A percentile compares a stretch with the other conserved stretches of the same genome.
These are phyloP conservation scores for Entomortierella lignicola DNA, from an alignment of 192 early-diverging fungal genomes.

Conservation along the genomic window DNA sequence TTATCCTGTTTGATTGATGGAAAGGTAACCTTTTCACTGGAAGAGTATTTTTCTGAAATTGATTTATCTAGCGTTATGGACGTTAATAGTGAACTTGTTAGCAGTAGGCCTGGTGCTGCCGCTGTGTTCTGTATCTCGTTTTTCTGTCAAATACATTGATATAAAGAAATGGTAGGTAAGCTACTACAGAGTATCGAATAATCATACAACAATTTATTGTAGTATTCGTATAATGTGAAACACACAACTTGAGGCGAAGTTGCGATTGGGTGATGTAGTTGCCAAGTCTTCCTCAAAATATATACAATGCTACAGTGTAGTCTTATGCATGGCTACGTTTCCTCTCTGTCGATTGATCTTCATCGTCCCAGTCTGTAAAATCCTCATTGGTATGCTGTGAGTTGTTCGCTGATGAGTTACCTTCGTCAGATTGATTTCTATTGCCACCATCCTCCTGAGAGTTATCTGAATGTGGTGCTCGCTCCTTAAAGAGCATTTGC, in stretches of 20 bases:
- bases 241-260: background rate
- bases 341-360: conserved; percentile 4
- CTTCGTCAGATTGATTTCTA: conserved; percentile 19
- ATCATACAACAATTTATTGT: conserved; percentile 9
- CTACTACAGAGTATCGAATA: background rate
- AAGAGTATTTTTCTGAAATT: background rate
- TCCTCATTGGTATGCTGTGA: background rate
- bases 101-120: background rate
- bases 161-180: background rate
- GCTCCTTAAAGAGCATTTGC: conserved; percentile 50
- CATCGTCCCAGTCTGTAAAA: conserved; percentile 18
- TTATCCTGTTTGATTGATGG: background rate
- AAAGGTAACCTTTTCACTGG: background rate
- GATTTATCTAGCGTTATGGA: conserved; percentile 15
- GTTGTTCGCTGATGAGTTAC: conserved; percentile 12
- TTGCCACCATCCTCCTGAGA: background rate
- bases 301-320: background rate
- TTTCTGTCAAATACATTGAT: background rate
- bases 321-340: conserved; percentile 20
- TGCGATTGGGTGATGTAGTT: background rate
- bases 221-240: conserved; percentile 5
- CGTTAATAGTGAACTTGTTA: conserved; percentile 13
- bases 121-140: background rate
- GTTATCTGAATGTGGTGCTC: conserved; percentile 28
- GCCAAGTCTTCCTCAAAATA: background rate